Evolutionary conservation across 352 stramenopile genomes (phyloP), one percentile per base, ranked within the genome.

Genomic region (Pythium plurisporium): DNA sequence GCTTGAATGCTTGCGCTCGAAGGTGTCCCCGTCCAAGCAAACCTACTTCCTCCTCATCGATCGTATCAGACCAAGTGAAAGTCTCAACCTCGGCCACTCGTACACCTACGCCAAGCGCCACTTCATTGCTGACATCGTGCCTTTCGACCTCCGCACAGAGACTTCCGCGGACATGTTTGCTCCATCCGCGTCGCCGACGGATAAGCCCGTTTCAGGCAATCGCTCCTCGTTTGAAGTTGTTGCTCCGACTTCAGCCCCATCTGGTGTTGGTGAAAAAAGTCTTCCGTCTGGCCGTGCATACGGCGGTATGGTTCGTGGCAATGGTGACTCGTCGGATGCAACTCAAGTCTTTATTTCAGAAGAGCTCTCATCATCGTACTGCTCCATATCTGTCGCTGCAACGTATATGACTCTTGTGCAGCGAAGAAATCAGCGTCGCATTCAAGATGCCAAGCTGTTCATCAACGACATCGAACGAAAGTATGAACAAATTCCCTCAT

Each of bases 271-370:
- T 6, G 17, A 15, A 23, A 47, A 55, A 23, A 41, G 29, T 8
- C n/a, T 38, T 6, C 40, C 37, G 5, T 58, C 58, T 27, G 68
- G 68, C 2, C 60, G 74, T 15, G 84, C 66, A 38, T 88, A 88
- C 53, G 72, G 62, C 12, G 69, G 81, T n/a, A 84, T 89, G 73
- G 59, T 88, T 29, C 79, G 77, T 19, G 69, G 81, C 17, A 65
- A 81, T 31, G 50, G 73, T 23, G 69, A 86, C 40, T 79, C 77
- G 0, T 60, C 62, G 5, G 76, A 80, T 11, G 69, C 76, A 4
- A 87, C 64, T 10, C 83, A 95, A 45, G 72, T 92, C 26, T 81
- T 92, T 25, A 76, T 95, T 23, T 80, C 85, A 5, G 85, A 95
- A 43, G 85, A 95, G 60, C 58, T 95, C 20, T 93, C 81, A 25